Evolutionary conservation across 2,329 filamentous ascomycete species (phyloP).

Genomic region (Purpureocillium lavendulum): DNA sequence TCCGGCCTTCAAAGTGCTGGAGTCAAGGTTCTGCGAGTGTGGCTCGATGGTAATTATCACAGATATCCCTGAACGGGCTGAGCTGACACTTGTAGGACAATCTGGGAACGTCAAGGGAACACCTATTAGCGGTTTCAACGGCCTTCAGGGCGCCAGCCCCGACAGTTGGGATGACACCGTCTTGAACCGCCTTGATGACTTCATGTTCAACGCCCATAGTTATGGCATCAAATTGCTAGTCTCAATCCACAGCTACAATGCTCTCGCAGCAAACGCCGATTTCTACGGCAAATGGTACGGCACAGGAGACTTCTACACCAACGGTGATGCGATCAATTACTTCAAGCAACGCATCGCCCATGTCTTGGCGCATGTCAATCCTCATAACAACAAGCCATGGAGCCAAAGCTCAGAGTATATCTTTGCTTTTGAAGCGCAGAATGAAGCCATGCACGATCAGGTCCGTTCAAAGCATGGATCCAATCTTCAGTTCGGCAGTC

Average conservation of each 20-base stretch:
- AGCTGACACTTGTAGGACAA: not conserved
- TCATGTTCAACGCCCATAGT: constrained; percentile 6
- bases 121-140: constrained; percentile 3
- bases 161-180: constrained; percentile 8
- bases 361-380: constrained; percentile 7
- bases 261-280: constrained; percentile 5
- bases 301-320: constrained; percentile 7
- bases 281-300: constrained; percentile 10
- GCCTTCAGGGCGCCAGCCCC: constrained; percentile 5
- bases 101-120: constrained; percentile 2
- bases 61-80: not conserved
- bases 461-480: constrained; percentile 3
- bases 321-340: constrained; percentile 4
- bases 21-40: constrained; percentile 7
- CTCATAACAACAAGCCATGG: constrained; percentile 10
- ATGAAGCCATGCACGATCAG: constrained; percentile 13
- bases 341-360: constrained; percentile 8
- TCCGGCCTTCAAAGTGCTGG: constrained; percentile 9
- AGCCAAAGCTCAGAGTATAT: constrained; percentile 12
- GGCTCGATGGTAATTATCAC: constrained; percentile 5
- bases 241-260: constrained; percentile 10
- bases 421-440: constrained; percentile 15
- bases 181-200: constrained; percentile 7
- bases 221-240: constrained; percentile 10
- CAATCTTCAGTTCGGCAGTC: no score